Conservation (phyloP, 2,329 filamentous ascomycete species). For the Phyllosticta ampelicida region DNA sequence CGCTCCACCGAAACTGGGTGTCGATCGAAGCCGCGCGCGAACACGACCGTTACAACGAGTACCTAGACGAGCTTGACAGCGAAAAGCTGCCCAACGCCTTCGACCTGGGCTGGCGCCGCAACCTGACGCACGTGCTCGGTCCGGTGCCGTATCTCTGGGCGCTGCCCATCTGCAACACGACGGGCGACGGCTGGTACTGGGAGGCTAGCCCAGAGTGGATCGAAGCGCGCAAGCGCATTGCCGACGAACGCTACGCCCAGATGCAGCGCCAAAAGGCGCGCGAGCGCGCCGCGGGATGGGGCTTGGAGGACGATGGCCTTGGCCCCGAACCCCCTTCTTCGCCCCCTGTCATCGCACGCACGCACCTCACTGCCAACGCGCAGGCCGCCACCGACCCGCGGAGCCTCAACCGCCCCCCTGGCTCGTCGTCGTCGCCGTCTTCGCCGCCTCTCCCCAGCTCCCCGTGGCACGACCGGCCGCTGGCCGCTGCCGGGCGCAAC, state of each 20-base stretch:
- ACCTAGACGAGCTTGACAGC: constrained; percentile 82
- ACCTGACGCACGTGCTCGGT: constrained; percentile 75
- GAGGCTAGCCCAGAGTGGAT: constrained; percentile 73
- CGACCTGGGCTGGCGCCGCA: constrained; percentile 72
- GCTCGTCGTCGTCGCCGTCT: neutral
- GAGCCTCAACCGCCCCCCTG: neutral
- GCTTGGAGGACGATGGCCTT: constrained; percentile 30
- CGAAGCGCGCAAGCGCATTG: constrained; percentile 54
- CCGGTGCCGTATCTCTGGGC: constrained; percentile 61
- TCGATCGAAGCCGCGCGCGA: constrained; percentile 42
- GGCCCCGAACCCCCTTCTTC: neutral
- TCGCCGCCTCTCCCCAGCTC: neutral
- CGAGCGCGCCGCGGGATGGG: constrained; percentile 60
- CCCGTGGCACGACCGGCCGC: neutral
- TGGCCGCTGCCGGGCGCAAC: constrained; percentile 10
- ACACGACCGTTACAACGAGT: constrained; percentile 60
- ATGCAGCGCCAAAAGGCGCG: constrained; percentile 46
- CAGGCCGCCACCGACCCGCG: neutral
- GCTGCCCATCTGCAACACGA: constrained; percentile 73
- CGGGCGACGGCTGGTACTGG: constrained; percentile 90
- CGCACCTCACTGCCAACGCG: neutral
- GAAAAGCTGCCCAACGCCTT: constrained; percentile 87
- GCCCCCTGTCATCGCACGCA: neutral
- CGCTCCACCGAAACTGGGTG: constrained; percentile 28
- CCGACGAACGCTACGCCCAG: constrained; percentile 27